Conservation (phyloP, 2,329 filamentous ascomycete genomes). For the Pestalotiopsis sp. region DNA sequence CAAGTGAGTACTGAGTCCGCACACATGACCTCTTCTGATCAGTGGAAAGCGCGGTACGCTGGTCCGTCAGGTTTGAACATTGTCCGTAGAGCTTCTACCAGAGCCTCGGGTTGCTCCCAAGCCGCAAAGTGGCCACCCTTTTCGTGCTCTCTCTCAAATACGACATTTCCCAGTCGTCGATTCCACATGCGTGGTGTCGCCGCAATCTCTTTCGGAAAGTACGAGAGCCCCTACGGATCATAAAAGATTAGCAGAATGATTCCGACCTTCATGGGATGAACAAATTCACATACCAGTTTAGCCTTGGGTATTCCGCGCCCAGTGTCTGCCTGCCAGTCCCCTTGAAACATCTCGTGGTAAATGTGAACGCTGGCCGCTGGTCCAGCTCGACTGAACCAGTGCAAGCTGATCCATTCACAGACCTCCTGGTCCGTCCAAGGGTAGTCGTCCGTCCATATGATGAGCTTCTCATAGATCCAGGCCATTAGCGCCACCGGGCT, state of each 20-base stretch:
- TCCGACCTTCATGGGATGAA: not conserved
- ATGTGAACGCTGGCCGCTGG: slow-evolving; percentile 18
- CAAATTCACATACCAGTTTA: not conserved
- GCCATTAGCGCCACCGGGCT: slow-evolving; percentile 31
- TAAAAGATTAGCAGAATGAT: not conserved
- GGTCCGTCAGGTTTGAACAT: not conserved
- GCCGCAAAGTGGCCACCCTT: slow-evolving; percentile 18
- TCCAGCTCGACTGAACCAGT: slow-evolving; percentile 21
- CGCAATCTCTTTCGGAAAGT: slow-evolving; percentile 19
- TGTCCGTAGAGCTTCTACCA: not conserved
- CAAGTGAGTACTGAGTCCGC: no score
- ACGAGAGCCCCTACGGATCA: slow-evolving; percentile 16
- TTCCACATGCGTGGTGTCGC: slow-evolving; percentile 17
- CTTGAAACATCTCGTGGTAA: slow-evolving; percentile 15
- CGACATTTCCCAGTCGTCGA: slow-evolving; percentile 18
- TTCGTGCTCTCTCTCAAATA: slow-evolving; percentile 20
- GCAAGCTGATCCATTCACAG: slow-evolving; percentile 20
- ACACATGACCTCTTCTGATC: not conserved
- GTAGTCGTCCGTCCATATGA: slow-evolving; percentile 28
- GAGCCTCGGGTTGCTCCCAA: not conserved
- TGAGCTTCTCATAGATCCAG: slow-evolving; percentile 35
- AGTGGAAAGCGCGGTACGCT: not conserved
- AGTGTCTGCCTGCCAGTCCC: not conserved
- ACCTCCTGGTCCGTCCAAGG: slow-evolving; percentile 19
- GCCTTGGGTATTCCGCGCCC: not conserved